Evolutionary conservation across 2,329 filamentous ascomycete genomes (phyloP), one percentile per base, ranked within the genome.

Genomic region (Apiospora koreana): DNA sequence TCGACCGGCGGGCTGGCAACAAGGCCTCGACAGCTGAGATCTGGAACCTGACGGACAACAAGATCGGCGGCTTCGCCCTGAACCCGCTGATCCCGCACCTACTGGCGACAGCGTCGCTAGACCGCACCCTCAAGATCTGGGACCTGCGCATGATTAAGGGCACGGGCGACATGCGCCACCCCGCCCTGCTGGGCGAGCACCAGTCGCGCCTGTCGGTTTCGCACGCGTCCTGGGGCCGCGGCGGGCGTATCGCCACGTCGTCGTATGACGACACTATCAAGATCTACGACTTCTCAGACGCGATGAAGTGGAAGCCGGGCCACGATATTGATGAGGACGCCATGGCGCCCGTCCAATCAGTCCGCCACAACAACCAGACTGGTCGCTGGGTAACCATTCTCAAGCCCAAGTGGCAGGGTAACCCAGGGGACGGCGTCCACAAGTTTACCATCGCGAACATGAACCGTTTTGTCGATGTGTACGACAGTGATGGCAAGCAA

Each of bases 181-280:
- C 95, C 0, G 83, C 87, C 0, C 84, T 97, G 0, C 81, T 98
- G 0, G 95, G 93, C 8, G 92, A 96, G 78, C 95, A 99, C 76
- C 86, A 90, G 68, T 96, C 92, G 25, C 88, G 92, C 2, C 84
- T 98, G 0, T 97, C 94, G 0, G 95, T 99, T 0, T 97, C 94
- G 0, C 95, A 98, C 79, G 96, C 95, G 0, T 93, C 95, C 0
- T 99, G 95, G 91, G 96, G 94, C 72, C 86, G 89, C 0, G 92
- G 88, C 0, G 96, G 95, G 0, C 93, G 97, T 73, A 85, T 99
- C 6, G 96, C 95, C 0, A 99, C 96, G 0, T 93, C 94, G 0
- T 95, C 93, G 0, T 99, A 99, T 79, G 96, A 99, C 77, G 94
- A 99, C 76, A 97, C 93, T 0, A 88, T 99, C 73, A 98, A 98